Evolutionary conservation across 2,329 filamentous ascomycete species (phyloP), one percentile per base, ranked within the genome.

Genomic region (Fusarium guadeloupense): DNA sequence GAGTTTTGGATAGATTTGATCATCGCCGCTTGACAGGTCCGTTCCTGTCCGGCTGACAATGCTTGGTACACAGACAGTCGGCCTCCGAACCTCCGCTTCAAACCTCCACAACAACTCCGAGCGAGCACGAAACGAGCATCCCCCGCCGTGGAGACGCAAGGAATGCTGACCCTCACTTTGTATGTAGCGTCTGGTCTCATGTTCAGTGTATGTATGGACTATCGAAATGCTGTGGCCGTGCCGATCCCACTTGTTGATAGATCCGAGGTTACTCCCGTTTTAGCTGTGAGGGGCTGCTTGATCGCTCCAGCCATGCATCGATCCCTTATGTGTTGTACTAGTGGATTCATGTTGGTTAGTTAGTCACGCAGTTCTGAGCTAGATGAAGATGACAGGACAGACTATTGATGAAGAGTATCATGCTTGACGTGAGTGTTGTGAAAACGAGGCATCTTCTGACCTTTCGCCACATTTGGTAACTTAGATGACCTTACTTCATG

Each of bases 71-170:
- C n/a, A n/a, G n/a, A n/a, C 38, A 21, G 21, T 58, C 38, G 26
- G 34, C 30, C 51, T 41, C 30, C 28, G 55, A 60, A 26, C 50
- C 43, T 44, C 48, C 38, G 43, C 39, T 21, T 50, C 49, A 45
- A n/a, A n/a, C 40, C 49, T 54, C 57, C 59, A 53, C 59, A 43
- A 40, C 45, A 58, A 34, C 46, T 48, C 59, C 59, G 46, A 62
- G 52, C n/a, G n/a, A n/a, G n/a, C n/a, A 37, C 38, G 56, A 53
- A 48, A 34, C 38, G 56, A 53, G 52, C 39, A 30, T 47, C 39
- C 46, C 34, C 59, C 59, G 52, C 52, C 51, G 31, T 41, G 57
- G 59, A 38, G 57, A 52, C 39, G 55, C 56, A 61, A 55, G 57
- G 49, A 61, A 59, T 35, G 45, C 42, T n/a, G 31, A 30, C 33